Base-by-base conservation (phyloP, 805 yeast species). In the Starmerella vaccinii region DNA sequence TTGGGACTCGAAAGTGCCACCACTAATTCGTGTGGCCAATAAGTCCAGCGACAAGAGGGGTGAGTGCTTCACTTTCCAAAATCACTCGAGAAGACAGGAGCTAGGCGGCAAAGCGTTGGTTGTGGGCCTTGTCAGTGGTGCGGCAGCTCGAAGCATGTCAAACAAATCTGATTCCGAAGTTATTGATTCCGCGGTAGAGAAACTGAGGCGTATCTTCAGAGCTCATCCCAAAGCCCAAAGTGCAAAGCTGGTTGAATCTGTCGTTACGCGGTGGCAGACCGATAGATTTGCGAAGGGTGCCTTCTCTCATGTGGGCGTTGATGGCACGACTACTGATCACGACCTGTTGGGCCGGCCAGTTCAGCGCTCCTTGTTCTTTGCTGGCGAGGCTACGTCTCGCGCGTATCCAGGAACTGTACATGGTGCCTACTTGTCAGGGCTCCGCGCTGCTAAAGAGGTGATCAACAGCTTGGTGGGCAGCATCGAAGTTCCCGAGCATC, bases 281-380 rank as follows among this genome's bases (percentile, higher is more conserved):
- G 94, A 89, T 58, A 86, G 87, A 0, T 85, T 73, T 61, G 74
- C 85, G 2, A 68, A 84, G 49, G 97, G 97, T 2, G 80, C 95
- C 0, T 90, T 86, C 65, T 69, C 73, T 10, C 70, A 68, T 49
- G 69, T 70, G 13, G 74, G 73, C 2, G 59, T 61, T 9, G 71
- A 68, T 23, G 73, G 71, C n/a, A 66, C 71, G 1, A 70, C 68
- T 2, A 71, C 65, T 0, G 74, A 70, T 50, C 71, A 68, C 49
- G 73, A 70, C 42, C 50, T 61, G 10, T 56, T 71, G 37, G 72
- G 72, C 1, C 57, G 68, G 18, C 71, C 73, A 1, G 64, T 68
- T 2, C 63, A 61, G 35, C 59, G 64, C 24, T 60, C 65, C 19
- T 54, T 70, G 32, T 68, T 64, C 48, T 70, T 70, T 50, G 74